These are phyloP conservation scores for Vitis labrusca DNA, from an alignment of 164 flowering plant genomes.

Conservation along the genomic window DNA sequence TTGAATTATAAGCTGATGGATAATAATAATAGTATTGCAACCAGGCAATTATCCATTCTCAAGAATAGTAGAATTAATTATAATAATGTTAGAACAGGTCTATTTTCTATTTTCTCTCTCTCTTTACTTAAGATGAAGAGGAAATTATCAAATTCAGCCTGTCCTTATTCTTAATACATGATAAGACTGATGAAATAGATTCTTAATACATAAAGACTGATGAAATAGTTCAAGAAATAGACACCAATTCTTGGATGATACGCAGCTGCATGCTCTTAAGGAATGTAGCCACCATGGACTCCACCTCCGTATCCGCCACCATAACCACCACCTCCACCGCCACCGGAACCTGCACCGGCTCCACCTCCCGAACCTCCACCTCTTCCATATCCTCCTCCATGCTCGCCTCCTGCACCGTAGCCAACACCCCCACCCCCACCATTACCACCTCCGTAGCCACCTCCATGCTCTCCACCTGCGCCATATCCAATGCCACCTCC, in stretches of 20 bases:
- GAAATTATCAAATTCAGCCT: too few species aligned
- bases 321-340: conserved; percentile 5
- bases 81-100: too few species aligned
- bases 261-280: conserved; percentile 6
- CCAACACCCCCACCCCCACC: conserved; percentile 4
- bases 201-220: too few species aligned
- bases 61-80: too few species aligned
- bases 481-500: conserved; percentile 7
- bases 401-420: background rate
- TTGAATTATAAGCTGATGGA: too few species aligned
- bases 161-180: too few species aligned
- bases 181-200: too few species aligned
- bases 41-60: too few species aligned
- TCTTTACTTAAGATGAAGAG: too few species aligned
- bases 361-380: background rate
- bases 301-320: conserved; percentile 5
- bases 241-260: background rate
- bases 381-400: conserved; percentile 5
- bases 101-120: too few species aligned
- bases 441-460: conserved; percentile 7
- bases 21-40: too few species aligned
- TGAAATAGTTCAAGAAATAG: too few species aligned
- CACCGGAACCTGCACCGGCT: background rate
- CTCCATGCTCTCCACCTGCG: background rate
- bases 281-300: conserved; percentile 18